Conservation (phyloP, 208 protist species). For the Acanthamoeba quina region DNA sequence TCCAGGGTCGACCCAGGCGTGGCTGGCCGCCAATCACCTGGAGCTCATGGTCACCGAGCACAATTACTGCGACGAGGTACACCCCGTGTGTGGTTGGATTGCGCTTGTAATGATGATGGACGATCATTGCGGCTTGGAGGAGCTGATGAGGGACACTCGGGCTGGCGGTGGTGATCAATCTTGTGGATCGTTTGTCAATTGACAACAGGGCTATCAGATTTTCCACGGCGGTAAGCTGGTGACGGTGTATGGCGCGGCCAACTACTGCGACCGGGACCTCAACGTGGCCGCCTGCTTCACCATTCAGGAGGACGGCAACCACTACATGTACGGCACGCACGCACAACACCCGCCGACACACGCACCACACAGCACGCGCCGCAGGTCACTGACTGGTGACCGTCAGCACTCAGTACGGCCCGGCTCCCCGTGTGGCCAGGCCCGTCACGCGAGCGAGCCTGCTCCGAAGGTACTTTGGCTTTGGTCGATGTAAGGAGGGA, state of each 20-base stretch:
- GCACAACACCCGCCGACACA: not conserved
- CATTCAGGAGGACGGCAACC: not conserved
- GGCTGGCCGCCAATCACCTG: not conserved
- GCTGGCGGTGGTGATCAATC: too few species aligned
- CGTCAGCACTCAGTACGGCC: too few species aligned
- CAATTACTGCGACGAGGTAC: not conserved
- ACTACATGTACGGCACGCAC: not conserved
- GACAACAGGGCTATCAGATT: not conserved
- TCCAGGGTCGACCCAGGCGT: not conserved
- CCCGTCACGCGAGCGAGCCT: too few species aligned
- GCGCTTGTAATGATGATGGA: too few species aligned
- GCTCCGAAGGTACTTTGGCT: too few species aligned
- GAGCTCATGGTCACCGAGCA: not conserved
- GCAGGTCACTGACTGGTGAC: too few species aligned
- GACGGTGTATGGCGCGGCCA: not conserved
- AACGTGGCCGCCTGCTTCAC: constrained; percentile 5
- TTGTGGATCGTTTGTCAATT: too few species aligned
- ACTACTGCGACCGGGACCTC: not conserved
- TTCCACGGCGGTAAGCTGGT: not conserved
- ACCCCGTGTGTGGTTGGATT: not conserved
- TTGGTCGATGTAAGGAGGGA: too few species aligned
- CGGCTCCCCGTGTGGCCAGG: too few species aligned
- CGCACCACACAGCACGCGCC: not conserved
- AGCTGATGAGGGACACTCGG: too few species aligned
- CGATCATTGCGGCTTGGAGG: too few species aligned